These are phyloP conservation scores for Clitopilus hobsonii DNA, from an alignment of 768 basidiomycete genomes.

Conservation along the genomic window DNA sequence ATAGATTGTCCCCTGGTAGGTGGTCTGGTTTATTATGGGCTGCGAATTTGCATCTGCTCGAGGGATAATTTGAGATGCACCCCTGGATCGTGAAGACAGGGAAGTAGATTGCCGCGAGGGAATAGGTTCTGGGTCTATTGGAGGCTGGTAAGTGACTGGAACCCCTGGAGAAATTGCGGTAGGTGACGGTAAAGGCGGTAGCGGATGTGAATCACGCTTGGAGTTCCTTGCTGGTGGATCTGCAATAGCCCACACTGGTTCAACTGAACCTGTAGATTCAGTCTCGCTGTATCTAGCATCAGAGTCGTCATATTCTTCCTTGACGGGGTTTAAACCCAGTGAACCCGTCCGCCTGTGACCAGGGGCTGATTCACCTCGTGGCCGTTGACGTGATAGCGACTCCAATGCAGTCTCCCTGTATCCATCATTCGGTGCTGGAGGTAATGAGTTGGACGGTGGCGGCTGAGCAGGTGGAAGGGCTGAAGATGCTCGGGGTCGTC, in stretches of 20 bases:
- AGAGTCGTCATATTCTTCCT: slow-evolving; percentile 51
- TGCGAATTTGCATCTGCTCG: slow-evolving; percentile 20
- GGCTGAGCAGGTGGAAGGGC: slow-evolving; percentile 62
- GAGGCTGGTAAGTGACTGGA: background rate
- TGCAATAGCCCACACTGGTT: slow-evolving; percentile 26
- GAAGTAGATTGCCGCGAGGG: background rate
- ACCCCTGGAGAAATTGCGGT: background rate
- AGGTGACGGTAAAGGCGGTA: slow-evolving; percentile 62
- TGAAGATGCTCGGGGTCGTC: slow-evolving; percentile 51
- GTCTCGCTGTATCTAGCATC: slow-evolving; percentile 23
- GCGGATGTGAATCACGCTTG: slow-evolving; percentile 55
- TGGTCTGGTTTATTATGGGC: slow-evolving; percentile 54
- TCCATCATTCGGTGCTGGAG: slow-evolving; percentile 43
- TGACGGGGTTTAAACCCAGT: slow-evolving; percentile 52
- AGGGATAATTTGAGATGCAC: slow-evolving; percentile 15
- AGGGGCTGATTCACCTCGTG: slow-evolving; percentile 40
- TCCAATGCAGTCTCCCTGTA: slow-evolving; percentile 21
- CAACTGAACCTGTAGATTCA: slow-evolving; percentile 12
- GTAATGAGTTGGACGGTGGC: slow-evolving; percentile 56
- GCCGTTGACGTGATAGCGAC: slow-evolving; percentile 27
- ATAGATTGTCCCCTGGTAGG: slow-evolving; percentile 60
- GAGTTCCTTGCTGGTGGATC: slow-evolving; percentile 36
- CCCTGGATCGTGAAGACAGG: slow-evolving; percentile 15
- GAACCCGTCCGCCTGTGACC: slow-evolving; percentile 55
- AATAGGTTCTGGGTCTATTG: background rate